Conservation (phyloP, 2,329 filamentous ascomycete genomes). For the Trichoderma sp. region DNA sequence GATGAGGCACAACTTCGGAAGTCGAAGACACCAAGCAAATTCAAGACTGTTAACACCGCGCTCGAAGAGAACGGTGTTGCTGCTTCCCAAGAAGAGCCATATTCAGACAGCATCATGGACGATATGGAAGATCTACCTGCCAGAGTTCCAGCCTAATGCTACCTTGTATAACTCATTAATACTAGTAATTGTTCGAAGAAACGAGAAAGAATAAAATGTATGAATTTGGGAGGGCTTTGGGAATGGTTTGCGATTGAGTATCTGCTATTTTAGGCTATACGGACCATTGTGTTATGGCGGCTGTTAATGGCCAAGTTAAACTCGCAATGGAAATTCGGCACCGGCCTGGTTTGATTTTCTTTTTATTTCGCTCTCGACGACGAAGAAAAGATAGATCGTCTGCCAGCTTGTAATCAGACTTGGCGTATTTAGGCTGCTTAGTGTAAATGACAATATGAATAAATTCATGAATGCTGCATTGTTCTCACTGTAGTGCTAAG, state of each 20-base stretch:
- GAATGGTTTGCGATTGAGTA: constrained; percentile 4
- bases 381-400: not conserved
- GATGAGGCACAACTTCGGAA: constrained; percentile 36
- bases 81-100: constrained; percentile 29
- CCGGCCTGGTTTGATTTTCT: not conserved
- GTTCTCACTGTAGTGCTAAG: not conserved
- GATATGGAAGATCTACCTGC: constrained; percentile 51
- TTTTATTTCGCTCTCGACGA: not conserved
- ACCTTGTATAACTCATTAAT: not conserved
- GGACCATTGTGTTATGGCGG: not conserved
- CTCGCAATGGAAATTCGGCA: not conserved
- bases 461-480: not conserved
- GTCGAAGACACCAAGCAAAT: constrained; percentile 39
- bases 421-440: not conserved
- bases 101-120: constrained; percentile 46
- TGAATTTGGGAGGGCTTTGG: not conserved
- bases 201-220: not conserved
- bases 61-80: constrained; percentile 23
- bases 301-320: not conserved
- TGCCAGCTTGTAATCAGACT: not conserved
- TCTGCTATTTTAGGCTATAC: not conserved
- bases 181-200: not conserved
- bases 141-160: constrained; percentile 18
- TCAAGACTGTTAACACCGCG: constrained; percentile 33
- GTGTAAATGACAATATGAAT: not conserved